A percentile compares a stretch with the other conserved stretches of the same genome.
Evolutionary conservation across 202 grass and related monocot genomes (phyloP).

Genomic region (Setaria italica): DNA sequence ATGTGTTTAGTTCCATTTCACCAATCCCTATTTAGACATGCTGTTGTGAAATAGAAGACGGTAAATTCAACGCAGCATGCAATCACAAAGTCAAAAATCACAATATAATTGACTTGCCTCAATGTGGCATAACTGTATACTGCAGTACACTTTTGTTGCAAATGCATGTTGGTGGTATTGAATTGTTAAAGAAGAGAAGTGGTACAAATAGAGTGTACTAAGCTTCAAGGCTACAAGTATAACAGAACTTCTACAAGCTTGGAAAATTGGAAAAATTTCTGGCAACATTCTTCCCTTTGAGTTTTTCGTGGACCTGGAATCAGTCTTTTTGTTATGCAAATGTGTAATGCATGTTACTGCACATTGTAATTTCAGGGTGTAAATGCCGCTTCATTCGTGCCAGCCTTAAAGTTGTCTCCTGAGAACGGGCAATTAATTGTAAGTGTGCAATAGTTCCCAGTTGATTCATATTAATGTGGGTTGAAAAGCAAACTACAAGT

Average conservation of each 20-base stretch:
- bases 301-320: background rate
- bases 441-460: conserved; percentile 42
- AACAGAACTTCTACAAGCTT: background rate
- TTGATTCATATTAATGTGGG: conserved; percentile 19
- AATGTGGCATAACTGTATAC: background rate
- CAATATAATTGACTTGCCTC: conserved; percentile 1
- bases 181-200: conserved; percentile 14
- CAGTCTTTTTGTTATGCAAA: background rate
- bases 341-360: conserved; percentile 27
- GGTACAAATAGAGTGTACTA: background rate
- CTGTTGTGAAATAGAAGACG: background rate
- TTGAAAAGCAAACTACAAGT: conserved; percentile 20
- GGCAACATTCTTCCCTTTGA: conserved; percentile 11
- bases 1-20: background rate
- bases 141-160: conserved; percentile 5
- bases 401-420: conserved; percentile 60
- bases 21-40: background rate
- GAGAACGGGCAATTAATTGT: conserved; percentile 53
- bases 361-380: conserved; percentile 47
- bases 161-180: conserved; percentile 19
- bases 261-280: background rate
- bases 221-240: background rate
- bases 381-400: conserved; percentile 56
- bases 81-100: background rate
- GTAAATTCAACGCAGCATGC: conserved; percentile 6